Percentiles rank a stretch among this genome's conserved stretches.
Conservation (phyloP, 1,139 yeast species). For the Blastobotrys proliferans region DNA sequence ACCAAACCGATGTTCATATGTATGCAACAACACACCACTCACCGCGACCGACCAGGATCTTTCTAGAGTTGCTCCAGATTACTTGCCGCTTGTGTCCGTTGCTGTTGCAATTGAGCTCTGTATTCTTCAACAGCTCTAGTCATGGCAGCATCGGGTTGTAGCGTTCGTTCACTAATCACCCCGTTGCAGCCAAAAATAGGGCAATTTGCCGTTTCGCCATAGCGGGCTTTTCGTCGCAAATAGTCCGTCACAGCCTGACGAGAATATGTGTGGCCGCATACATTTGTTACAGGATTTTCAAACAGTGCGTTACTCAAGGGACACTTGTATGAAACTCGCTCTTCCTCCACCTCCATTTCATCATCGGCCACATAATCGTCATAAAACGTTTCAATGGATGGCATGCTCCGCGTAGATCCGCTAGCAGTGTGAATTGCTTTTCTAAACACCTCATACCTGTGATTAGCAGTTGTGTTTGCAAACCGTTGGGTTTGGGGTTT, state of each 20-base stretch:
- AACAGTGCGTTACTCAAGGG: slow-evolving; percentile 27
- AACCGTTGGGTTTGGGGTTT: slow-evolving; percentile 1
- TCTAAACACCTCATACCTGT: slow-evolving; percentile 28
- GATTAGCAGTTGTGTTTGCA: background rate
- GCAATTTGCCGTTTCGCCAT: slow-evolving; percentile 4
- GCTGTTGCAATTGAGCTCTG: background rate
- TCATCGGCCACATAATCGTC: slow-evolving; percentile 26
- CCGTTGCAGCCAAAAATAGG: slow-evolving; percentile 7
- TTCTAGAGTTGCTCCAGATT: slow-evolving; percentile 6
- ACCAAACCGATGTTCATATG: too few relatives aligned
- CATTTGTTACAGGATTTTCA: slow-evolving; percentile 28
- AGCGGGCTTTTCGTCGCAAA: background rate
- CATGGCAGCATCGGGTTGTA: slow-evolving; percentile 1
- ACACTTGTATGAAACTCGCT: slow-evolving; percentile 28
- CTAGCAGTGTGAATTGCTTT: slow-evolving; percentile 22
- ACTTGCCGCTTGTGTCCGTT: slow-evolving; percentile 5
- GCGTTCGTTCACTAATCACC: background rate
- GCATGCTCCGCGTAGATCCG: slow-evolving; percentile 23
- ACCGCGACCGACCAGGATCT: too few relatives aligned
- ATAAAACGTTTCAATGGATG: slow-evolving; percentile 21
- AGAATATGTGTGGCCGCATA: slow-evolving; percentile 28
- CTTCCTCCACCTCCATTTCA: slow-evolving; percentile 27
- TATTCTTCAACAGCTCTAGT: slow-evolving; percentile 2
- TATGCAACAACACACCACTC: too few relatives aligned
- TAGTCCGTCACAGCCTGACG: slow-evolving; percentile 21